Evolutionary conservation across 805 yeast genomes (phyloP), one percentile per base, ranked within the genome.

Genomic region (Starmerella riodocensis): DNA sequence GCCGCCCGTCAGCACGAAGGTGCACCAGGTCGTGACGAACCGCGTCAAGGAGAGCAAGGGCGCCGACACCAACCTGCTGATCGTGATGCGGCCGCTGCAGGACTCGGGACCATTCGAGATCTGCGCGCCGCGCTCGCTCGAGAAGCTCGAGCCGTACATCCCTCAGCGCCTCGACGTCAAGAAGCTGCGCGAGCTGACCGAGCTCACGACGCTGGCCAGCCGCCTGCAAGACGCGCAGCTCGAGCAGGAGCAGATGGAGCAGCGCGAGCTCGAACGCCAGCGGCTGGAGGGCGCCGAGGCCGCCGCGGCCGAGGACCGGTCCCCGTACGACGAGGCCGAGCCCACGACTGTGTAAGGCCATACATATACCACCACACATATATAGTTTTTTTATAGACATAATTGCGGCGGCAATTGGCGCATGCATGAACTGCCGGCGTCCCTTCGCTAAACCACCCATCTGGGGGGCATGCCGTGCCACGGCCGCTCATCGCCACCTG

Each of bases 141-240:
- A 64, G 85, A 93, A 14, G 41, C 55, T 64, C 22, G 67, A 64
- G 52, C 59, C 66, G 17, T 91, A 86, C 56, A 88, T 91, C 46
- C 98, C 98, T 29, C 86, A 93, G 1, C 82, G 93, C 82, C 66
- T 91, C 62, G 81, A 78, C 51, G 73, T 86, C 48, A 97, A 97
- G 32, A 77, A 73, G 29, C 77, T 93, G 27, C 79, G 93, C 65
- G 71, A 91, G 60, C 75, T 91, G 34, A 82, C 86, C 29, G 95
- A 86, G 58, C 67, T 91, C 51, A 59, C 64, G 3, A 54, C 63
- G n/a, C 36, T 19, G 30, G 45, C 48, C 18, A 47, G 50, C 31
- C 41, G 47, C 13, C 32, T 43, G 32, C 40, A 43, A 24, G 39
- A 31, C 19, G 34, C 34, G 4, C 34, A 31, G 17, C 17, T n/a